Evolutionary conservation across 331 rosid genomes (phyloP), one percentile per base, ranked within the genome.

Genomic region (Pyrus hybrid): DNA sequence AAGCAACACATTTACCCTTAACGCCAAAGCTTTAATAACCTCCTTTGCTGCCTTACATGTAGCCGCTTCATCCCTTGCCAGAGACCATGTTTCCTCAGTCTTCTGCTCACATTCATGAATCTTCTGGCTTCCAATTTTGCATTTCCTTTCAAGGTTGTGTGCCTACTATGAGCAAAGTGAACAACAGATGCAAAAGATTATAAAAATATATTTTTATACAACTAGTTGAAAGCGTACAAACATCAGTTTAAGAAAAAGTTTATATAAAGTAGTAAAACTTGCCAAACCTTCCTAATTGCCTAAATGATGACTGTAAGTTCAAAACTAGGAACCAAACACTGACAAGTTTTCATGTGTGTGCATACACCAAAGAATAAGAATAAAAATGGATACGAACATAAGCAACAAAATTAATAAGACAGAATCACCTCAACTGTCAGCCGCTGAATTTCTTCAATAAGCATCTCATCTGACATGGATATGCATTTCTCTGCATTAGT

Each of bases 1-100:
- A 37, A 37, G 45, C 45, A 37, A 37, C 13, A 37, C 45, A 37
- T 37, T 81, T 85, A 90, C 97, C 88, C 86, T 81, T 71, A 86
- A 76, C 4, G 90, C 92, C 85, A 93, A 86, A 73, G 88, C 96
- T 82, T 86, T 88, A 70, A 88, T 90, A 79, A 88, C 87, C 67
- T 87, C 96, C 79, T 86, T 86, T 12, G 96, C 93, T 75, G 93
- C 88, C 83, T 91, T 88, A 72, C 85, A 87, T 78, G 83, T 81
- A 1, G 85, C 86, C 20, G 93, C 92, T 84, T 93, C 96, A 67
- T 88, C 91, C 86, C 81, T 88, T 0, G 93, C 94, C 13, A 87
- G 70, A 32, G 77, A 78, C 96, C 91, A 87, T 74, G 86, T 89
- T 77, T 90, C 91, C 79, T 86, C 86, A 6, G 86, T 70, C 80